These are phyloP conservation scores for Daldinia eschscholtzii DNA, from an alignment of 2,329 filamentous ascomycete genomes.

Conservation along the genomic window DNA sequence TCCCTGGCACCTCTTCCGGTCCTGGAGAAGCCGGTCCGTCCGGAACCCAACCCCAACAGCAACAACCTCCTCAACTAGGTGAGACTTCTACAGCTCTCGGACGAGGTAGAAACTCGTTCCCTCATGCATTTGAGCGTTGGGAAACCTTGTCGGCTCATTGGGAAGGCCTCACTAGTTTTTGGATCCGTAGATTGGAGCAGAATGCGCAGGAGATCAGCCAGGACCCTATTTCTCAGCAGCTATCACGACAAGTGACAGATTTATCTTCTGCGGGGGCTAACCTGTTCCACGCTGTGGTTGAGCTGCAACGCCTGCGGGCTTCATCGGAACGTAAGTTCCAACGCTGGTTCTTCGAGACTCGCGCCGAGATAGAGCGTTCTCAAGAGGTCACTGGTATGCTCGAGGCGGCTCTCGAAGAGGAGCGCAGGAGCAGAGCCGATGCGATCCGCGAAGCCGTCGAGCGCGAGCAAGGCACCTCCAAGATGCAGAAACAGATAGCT, in stretches of 20 bases:
- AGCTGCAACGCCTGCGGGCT: conserved; percentile 91
- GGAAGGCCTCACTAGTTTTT: conserved; percentile 97
- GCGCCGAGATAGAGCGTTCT: conserved; percentile 85
- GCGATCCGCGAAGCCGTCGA: conserved; percentile 75
- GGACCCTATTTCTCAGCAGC: conserved; percentile 86
- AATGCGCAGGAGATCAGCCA: conserved; percentile 87
- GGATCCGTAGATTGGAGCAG: conserved; percentile 92
- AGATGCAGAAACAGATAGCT: conserved; percentile 80
- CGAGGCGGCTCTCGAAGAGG: conserved; percentile 79
- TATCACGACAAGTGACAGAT: conserved; percentile 94
- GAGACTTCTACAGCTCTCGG: conserved; percentile 52
- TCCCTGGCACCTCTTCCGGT: conserved; percentile 36
- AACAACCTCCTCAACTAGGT: conserved; percentile 41
- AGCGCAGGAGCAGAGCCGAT: conserved; percentile 77
- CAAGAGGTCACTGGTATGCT: conserved; percentile 86
- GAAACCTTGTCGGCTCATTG: conserved; percentile 96
- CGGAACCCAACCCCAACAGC: conserved; percentile 46
- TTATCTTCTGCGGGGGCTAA: conserved; percentile 97
- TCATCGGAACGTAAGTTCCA: conserved; percentile 98
- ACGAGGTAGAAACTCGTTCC: conserved; percentile 77
- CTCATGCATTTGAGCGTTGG: conserved; percentile 98
- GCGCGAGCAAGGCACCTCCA: conserved; percentile 75
- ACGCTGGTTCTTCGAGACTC: conserved; percentile 97
- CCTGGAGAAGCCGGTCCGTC: conserved; percentile 52
- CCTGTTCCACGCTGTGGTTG: conserved; percentile 96